Evolutionary conservation across 495 filamentous ascomycete genomes (phyloP).

Genomic region (Acidomyces sp.): DNA sequence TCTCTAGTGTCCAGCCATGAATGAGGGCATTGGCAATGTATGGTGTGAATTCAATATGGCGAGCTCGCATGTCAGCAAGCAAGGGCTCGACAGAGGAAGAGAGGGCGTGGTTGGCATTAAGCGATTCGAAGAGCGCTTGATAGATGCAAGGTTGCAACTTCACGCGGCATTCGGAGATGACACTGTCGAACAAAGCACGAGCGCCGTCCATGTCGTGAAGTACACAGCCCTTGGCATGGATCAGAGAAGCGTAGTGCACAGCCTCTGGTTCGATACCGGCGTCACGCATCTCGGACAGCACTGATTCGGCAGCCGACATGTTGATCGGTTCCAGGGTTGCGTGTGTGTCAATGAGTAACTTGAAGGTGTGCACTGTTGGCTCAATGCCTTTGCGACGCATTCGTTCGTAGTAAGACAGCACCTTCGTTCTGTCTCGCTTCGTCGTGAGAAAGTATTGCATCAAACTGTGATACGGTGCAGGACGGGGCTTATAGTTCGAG

Average conservation of each 20-base stretch:
- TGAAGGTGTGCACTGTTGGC: constrained; percentile 91
- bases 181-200: constrained; percentile 64
- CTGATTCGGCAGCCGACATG: constrained; percentile 75
- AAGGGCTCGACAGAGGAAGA: constrained; percentile 53
- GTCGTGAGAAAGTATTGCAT: constrained; percentile 99
- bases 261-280: constrained; percentile 69
- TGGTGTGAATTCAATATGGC: constrained; percentile 72
- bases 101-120: constrained; percentile 87
- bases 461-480: constrained; percentile 95
- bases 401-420: constrained; percentile 87
- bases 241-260: constrained; percentile 87
- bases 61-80: constrained; percentile 57
- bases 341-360: constrained; percentile 90
- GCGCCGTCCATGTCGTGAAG: constrained; percentile 80
- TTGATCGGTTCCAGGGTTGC: constrained; percentile 88
- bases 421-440: constrained; percentile 87
- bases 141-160: constrained; percentile 73
- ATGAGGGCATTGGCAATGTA: constrained; percentile 99
- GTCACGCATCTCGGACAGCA: constrained; percentile 64
- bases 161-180: constrained; percentile 51
- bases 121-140: constrained; percentile 88
- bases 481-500: constrained; percentile 95
- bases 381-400: constrained; percentile 80
- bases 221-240: constrained; percentile 92
- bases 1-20: constrained; percentile 85